Evolutionary conservation across 768 basidiomycete species (phyloP).

Genomic region (Mycena rosella): DNA sequence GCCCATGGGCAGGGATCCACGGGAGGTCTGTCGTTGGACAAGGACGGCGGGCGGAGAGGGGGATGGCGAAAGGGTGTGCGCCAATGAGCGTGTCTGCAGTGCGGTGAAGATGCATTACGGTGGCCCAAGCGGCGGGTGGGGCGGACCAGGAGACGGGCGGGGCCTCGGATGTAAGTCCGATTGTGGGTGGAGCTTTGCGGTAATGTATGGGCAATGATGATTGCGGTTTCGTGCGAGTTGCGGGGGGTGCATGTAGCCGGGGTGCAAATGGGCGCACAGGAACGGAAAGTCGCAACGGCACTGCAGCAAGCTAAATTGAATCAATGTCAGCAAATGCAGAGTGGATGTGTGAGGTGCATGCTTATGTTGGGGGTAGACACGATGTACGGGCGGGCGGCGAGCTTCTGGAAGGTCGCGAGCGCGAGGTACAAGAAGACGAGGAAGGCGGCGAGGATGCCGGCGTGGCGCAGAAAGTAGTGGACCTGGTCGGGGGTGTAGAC

Average conservation of each 20-base stretch:
- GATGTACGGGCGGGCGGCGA: background rate
- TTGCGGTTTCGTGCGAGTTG: no score
- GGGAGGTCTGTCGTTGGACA: background rate
- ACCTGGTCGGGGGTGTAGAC: constrained; percentile 3
- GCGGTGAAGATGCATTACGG: background rate
- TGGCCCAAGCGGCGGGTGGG: constrained; percentile 1
- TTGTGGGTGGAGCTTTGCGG: no score
- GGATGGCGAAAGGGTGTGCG: background rate
- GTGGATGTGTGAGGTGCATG: no score
- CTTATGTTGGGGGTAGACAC: no score
- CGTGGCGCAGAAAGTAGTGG: background rate
- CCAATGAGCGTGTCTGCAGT: constrained; percentile 10
- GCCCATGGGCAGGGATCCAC: background rate
- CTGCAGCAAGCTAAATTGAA: no score
- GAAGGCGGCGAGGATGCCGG: background rate
- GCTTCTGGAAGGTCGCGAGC: constrained; percentile 4
- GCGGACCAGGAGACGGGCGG: background rate
- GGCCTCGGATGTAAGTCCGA: no score
- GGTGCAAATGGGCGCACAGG: no score
- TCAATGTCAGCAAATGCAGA: no score
- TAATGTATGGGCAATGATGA: no score
- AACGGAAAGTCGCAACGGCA: no score
- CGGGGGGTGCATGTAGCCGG: no score
- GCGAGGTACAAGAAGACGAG: constrained; percentile 10
- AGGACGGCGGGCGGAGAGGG: background rate